Conservation (phyloP, 306 rosid genomes). For the Quillaja saponaria region DNA sequence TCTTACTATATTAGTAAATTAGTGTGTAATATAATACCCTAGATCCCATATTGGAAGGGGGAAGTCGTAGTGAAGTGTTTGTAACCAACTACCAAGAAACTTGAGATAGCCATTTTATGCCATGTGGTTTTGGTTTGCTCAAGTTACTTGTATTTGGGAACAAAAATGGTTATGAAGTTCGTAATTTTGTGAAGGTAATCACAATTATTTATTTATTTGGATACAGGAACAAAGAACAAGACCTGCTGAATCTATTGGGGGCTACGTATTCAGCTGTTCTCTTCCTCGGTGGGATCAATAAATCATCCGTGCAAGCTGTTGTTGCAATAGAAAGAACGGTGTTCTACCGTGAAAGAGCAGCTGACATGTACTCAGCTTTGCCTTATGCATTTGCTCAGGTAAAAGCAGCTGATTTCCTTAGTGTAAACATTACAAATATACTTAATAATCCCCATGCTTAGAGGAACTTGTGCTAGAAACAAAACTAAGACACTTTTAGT, state of each 20-base stretch:
- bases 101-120: not conserved
- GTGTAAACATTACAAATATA: not conserved
- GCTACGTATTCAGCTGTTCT: slow-evolving; percentile 44
- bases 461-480: slow-evolving; percentile 6
- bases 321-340: slow-evolving; percentile 53
- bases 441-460: slow-evolving; percentile 7
- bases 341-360: slow-evolving; percentile 61
- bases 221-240: slow-evolving; percentile 48
- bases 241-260: slow-evolving; percentile 45
- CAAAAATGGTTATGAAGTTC: not conserved
- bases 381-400: slow-evolving; percentile 67
- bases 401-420: slow-evolving; percentile 19
- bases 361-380: slow-evolving; percentile 56
- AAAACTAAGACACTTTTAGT: not conserved
- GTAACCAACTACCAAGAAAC: not conserved
- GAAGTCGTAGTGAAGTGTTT: not conserved
- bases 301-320: slow-evolving; percentile 41
- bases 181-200: not conserved
- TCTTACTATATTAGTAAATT: not conserved
- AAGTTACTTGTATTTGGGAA: not conserved
- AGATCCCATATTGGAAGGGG: not conserved
- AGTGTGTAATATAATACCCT: too few species aligned
- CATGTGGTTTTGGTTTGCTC: not conserved
- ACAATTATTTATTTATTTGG: not conserved
- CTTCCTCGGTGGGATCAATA: slow-evolving; percentile 50